Percentiles rank a stretch among this genome's conserved stretches.
Conservation (phyloP, 768 basidiomycete species). For the Auricularia auricula-judae region DNA sequence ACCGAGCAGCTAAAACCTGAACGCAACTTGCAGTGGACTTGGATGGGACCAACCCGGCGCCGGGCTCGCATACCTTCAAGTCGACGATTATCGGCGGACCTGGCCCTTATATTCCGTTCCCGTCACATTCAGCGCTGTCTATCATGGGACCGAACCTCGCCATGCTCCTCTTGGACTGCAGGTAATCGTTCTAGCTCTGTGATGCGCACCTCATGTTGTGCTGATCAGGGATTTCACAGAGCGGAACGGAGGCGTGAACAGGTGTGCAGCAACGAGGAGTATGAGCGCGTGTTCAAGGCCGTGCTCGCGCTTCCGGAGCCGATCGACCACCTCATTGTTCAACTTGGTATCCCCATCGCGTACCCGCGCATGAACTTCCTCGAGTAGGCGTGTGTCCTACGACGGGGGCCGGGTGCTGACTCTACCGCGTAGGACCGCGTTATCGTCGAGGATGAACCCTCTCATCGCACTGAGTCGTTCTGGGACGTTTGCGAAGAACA, state of each 20-base stretch:
- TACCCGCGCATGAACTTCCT: conserved; percentile 93
- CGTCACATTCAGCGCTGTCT: conserved; percentile 72
- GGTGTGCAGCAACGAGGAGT: conserved; percentile 67
- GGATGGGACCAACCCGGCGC: conserved; percentile 60
- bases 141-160: conserved; percentile 70
- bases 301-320: conserved; percentile 46
- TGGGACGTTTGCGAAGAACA: conserved; percentile 56
- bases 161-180: conserved; percentile 72
- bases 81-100: conserved; percentile 62
- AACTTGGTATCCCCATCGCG: conserved; percentile 77
- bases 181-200: conserved; percentile 28
- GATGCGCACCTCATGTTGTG: not conserved
- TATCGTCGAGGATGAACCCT: conserved; percentile 80
- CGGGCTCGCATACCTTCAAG: conserved; percentile 52
- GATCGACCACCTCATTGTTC: conserved; percentile 77
- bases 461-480: conserved; percentile 60
- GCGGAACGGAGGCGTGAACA: conserved; percentile 76
- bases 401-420: conserved; percentile 18
- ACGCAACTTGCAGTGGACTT: conserved; percentile 37
- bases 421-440: conserved; percentile 22
- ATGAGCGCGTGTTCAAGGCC: conserved; percentile 58
- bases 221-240: conserved; percentile 29
- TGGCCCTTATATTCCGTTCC: conserved; percentile 71
- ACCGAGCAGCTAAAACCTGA: not conserved
- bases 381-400: conserved; percentile 25